Base-by-base conservation (phyloP, 176 grass and related monocot genomes). In the Calamus simplicifolius region DNA sequence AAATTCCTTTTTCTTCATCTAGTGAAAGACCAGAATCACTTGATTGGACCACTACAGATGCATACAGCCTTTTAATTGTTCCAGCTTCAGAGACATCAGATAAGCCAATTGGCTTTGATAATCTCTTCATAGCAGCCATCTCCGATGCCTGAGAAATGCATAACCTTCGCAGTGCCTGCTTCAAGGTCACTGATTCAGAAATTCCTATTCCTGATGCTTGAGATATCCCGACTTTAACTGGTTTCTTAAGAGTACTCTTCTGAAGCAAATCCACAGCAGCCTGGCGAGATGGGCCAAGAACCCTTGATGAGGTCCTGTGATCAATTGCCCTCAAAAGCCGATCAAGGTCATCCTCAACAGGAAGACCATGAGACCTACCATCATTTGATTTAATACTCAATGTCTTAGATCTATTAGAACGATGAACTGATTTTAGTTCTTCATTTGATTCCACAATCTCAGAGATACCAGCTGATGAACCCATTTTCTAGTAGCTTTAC, bases 361-460 rank as follows among this genome's bases (percentile, higher is more conserved):
- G 66, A 54, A 78, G 69, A 76, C 67, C 74, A 59, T 57, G 62
- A 29, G 49, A 54, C 21, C 56, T 70, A 51, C 63, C 43, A n/a
- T 70, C 67, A 54, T 85, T 91, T 25, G 91, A 51, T 73, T 80
- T 91, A 67, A 81, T 52, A 64, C 76, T 77, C 61, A 63, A 63
- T 70, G 73, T 68, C 50, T 64, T 80, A 18, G 82, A 78, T 52
- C 76, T 72, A 62, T 56, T 61, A 69, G 66, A 50, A 5, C 72
- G 70, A 21, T 56, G 7, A 18, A 51, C 58, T 31, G 50, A 73
- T 65, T 62, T 72, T 4, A 73, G 68, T 77, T 88, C 81, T 58
- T 88, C 81, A 19, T 76, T 88, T 69, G 80, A 82, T 86, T 98
- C 93, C 49, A 92, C 79, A 64, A 98, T 98, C 66, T 98, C 93